Conservation (phyloP, 495 filamentous ascomycete species). For the Neurospora tetrasperma region DNA sequence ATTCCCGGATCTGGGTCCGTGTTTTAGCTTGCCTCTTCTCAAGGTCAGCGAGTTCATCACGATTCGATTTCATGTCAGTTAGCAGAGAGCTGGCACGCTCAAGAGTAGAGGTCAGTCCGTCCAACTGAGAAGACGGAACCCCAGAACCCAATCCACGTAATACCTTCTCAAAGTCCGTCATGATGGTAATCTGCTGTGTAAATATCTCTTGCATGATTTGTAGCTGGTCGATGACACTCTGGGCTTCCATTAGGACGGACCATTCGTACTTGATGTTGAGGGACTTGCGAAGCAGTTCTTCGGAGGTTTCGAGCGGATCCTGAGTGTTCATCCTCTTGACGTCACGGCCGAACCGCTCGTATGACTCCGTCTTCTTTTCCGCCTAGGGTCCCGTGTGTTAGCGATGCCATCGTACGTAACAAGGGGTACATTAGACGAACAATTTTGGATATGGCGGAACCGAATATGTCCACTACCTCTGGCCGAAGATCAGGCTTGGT, state of each 20-base stretch:
- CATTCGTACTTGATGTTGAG: constrained; percentile 63
- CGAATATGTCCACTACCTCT: constrained; percentile 62
- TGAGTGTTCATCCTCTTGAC: constrained; percentile 23
- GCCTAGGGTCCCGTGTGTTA: constrained; percentile 4
- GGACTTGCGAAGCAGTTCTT: constrained; percentile 36
- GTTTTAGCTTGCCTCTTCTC: constrained; percentile 15
- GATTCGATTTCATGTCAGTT: constrained; percentile 16
- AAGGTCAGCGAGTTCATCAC: constrained; percentile 10
- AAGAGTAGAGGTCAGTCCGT: constrained; percentile 4
- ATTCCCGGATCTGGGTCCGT: constrained; percentile 26
- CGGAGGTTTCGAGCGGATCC: constrained; percentile 22
- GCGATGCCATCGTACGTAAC: neutral
- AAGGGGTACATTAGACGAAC: constrained; percentile 10
- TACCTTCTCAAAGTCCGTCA: constrained; percentile 50
- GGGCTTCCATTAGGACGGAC: constrained; percentile 51
- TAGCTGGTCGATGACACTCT: constrained; percentile 37
- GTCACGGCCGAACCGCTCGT: constrained; percentile 16
- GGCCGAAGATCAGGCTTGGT: constrained; percentile 50
- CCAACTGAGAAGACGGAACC: neutral
- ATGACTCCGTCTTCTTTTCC: constrained; percentile 19
- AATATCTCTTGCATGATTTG: constrained; percentile 60
- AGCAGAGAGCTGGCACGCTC: constrained; percentile 11
- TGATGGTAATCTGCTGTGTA: constrained; percentile 51
- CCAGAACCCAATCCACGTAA: constrained; percentile 8
- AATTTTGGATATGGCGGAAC: constrained; percentile 36